Percentiles rank a stretch among this genome's conserved stretches.
phyloP scores from a whole-genome alignment of 2,329 filamentous ascomycete species.

The Colletotrichum sp. region DNA sequence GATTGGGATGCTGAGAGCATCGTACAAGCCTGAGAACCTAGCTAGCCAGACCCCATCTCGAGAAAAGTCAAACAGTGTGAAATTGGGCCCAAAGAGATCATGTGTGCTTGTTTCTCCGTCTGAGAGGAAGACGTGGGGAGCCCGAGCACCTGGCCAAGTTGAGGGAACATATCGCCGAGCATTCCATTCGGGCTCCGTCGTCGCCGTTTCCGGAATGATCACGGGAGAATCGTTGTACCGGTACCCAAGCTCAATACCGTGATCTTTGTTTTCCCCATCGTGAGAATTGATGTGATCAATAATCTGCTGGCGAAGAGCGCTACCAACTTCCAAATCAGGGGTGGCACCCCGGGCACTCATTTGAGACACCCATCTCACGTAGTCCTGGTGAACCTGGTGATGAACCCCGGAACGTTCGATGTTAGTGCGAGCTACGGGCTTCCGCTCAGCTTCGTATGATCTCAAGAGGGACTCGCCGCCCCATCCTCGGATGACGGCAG shows the following conservation, averaged over 20 bases:
- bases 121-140: neutral
- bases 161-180: neutral
- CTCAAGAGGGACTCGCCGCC: conserved; percentile 20
- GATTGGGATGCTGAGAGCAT: neutral
- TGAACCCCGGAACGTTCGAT: conserved; percentile 19
- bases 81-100: neutral
- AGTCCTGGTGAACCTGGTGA: neutral
- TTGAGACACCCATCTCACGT: neutral
- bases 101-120: neutral
- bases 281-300: neutral
- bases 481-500: conserved; percentile 25
- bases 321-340: neutral
- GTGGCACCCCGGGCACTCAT: neutral
- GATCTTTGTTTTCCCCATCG: conserved; percentile 30
- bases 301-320: neutral
- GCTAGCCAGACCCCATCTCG: neutral
- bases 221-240: conserved; percentile 32
- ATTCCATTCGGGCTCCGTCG: neutral
- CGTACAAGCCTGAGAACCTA: neutral
- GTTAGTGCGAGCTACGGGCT: conserved; percentile 21
- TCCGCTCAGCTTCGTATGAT: conserved; percentile 29
- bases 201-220: neutral
- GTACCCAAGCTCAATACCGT: conserved; percentile 32
- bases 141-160: neutral
- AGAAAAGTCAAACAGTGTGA: neutral